Base-by-base conservation (phyloP, 257 asterid species). In the Solanum habrochaites region DNA sequence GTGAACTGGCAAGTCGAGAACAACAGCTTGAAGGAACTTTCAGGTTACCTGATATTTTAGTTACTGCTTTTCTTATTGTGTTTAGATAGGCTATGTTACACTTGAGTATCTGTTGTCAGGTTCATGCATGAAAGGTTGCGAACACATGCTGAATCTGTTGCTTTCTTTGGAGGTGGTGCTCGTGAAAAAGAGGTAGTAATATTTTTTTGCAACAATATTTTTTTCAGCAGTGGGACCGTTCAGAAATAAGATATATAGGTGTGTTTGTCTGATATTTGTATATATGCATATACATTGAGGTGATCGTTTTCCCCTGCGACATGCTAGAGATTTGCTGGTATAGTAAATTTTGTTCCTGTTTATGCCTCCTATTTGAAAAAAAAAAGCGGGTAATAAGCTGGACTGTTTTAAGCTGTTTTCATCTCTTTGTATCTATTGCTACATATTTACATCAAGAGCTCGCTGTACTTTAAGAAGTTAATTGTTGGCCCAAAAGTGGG, bases 91-190 rank as follows among this genome's bases (percentile, higher is more conserved):
- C 82, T 71, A 31, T 85, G 49, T 70, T 85, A 85, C 62, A 49
- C 45, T 31, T 31, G 69, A 31, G 10, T 85, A 74, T 85, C 45
- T 82, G 80, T 90, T 83, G 31, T 87, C 89, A 97, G 99, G 98
- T 97, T 91, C 92, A 97, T 97, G 99, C 99, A 97, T 89, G 99
- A 97, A 91, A 93, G 99, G 87, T 93, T 97, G 90, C 95, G 99
- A 40, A 95, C 99, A 64, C 99, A 97, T 94, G 99, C 99, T 86
- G 99, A 97, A 88, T 97, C 99, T 35, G 96, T 97, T 93, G 99
- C 99, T 82, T 97, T 97, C 93, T 97, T 97, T 89, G 99, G 99
- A 83, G 99, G 99, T 85, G 99, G 99, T 89, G 88, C 94, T 88
- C 95, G 99, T 91, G 99, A 97, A 92, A 96, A 90, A 92, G 98